Evolutionary conservation across 2,329 filamentous ascomycete genomes (phyloP).

Genomic region (Celoporthe dispersa): DNA sequence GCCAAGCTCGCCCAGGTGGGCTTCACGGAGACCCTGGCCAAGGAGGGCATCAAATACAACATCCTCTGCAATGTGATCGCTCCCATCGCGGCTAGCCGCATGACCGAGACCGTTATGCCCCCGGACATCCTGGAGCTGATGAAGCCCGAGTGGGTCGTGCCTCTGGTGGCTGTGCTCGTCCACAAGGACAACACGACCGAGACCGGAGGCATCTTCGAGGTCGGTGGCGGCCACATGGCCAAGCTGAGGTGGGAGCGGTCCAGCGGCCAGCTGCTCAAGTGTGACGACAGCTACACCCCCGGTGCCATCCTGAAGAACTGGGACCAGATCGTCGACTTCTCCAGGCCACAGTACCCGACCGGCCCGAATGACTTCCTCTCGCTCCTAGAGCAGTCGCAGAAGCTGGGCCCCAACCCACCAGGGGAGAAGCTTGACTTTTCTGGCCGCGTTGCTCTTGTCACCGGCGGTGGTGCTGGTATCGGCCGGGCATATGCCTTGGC

Average conservation of each 20-base stretch:
- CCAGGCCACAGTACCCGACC: constrained; percentile 77
- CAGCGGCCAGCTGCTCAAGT: constrained; percentile 84
- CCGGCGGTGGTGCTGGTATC: constrained; percentile 87
- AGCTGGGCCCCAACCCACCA: constrained; percentile 72
- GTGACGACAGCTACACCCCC: constrained; percentile 85
- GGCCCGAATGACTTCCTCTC: constrained; percentile 88
- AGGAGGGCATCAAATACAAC: constrained; percentile 98
- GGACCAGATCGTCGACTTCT: constrained; percentile 86
- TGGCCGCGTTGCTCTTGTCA: constrained; percentile 84
- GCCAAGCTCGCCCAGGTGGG: constrained; percentile 95
- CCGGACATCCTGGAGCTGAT: constrained; percentile 86
- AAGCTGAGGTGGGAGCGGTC: constrained; percentile 96
- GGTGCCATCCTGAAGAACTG: constrained; percentile 88
- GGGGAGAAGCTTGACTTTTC: constrained; percentile 80
- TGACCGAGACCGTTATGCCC: constrained; percentile 95
- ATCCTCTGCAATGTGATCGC: constrained; percentile 95
- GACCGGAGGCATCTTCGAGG: constrained; percentile 90
- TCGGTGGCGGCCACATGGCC: constrained; percentile 87
- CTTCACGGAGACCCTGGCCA: constrained; percentile 96
- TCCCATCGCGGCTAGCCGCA: constrained; percentile 90
- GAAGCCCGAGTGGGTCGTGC: constrained; percentile 94
- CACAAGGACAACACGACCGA: constrained; percentile 84
- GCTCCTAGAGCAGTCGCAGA: constrained; percentile 81
- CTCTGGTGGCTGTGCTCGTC: constrained; percentile 84
- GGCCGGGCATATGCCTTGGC: constrained; percentile 88